Base-by-base conservation (phyloP, 2,329 filamentous ascomycete species). In the Pseudogymnoascus sp. region DNA sequence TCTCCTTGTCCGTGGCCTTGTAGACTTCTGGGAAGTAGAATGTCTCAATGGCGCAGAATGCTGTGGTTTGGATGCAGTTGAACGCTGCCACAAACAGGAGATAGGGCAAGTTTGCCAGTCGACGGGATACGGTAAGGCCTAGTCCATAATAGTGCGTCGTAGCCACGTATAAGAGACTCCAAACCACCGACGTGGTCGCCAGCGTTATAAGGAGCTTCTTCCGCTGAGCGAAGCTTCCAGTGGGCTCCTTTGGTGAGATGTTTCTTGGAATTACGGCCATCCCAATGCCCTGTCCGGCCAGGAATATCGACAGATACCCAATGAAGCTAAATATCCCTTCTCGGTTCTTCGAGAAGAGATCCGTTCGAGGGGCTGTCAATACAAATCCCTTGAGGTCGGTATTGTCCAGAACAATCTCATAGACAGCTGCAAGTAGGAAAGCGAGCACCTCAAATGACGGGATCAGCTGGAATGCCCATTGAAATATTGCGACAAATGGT, bases 241-340 rank as follows among this genome's bases (percentile, higher is more conserved):
- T 72, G 64, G 76, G 68, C 69, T 75, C 69, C 65, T 75, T 77
- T 64, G 75, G 70, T 66, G 72, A 76, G 69, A 81, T 71, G 71
- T 74, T 77, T 64, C 85, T 74, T 2, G 91, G 90, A 38, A 97
- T 83, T 63, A 94, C 83, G 65, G 87, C 84, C 75, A 92, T 86
- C 59, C 94, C 94, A 16, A 88, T 84, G 41, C 90, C 89, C 72
- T 95, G 91, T 3, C 94, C 94, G 0, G 90, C 86, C 39, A 99
- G 84, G 74, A 97, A 99, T 64, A 99, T 97, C 55, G 93, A 89
- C 52, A 99, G 82, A 72, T 99, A 99, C 4, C 94, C 94, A 59
- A 90, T 76, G 74, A 97, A 96, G 61, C 92, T 96, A 74, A 93
- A 96, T n/a, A 99, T 81, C 0, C 94, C 94, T 74, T 99, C 94